Percentiles rank a stretch among this genome's conserved stretches.
Evolutionary conservation across 176 grass and related monocot species (phyloP).

Genomic region (Canna indica): DNA sequence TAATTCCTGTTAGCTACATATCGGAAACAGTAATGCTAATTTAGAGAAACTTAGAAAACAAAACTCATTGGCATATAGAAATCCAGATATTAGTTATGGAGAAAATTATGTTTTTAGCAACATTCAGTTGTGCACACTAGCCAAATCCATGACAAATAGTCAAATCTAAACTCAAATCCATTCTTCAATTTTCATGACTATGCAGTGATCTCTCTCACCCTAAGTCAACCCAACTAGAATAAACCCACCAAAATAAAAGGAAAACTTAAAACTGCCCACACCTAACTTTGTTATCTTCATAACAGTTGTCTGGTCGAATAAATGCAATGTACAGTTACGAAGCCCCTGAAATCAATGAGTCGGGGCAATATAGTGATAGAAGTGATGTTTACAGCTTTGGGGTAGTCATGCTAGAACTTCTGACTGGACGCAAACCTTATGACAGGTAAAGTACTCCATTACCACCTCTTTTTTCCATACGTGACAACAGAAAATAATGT

Average conservation of each 20-base stretch:
- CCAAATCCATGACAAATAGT: too few species aligned
- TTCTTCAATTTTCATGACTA: too few species aligned
- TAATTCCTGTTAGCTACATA: conserved; percentile 13
- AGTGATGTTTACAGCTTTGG: conserved; percentile 97
- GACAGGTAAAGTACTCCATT: conserved; percentile 45
- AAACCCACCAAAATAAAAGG: too few species aligned
- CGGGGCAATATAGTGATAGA: conserved; percentile 56
- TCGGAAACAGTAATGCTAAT: neutral
- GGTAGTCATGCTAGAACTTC: conserved; percentile 94
- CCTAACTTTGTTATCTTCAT: conserved; percentile 20
- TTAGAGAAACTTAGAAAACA: neutral
- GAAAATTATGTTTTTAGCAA: neutral
- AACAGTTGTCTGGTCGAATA: conserved; percentile 65
- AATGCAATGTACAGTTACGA: conserved; percentile 60
- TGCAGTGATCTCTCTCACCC: too few species aligned
- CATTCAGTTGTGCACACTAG: too few species aligned
- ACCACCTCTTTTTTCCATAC: neutral
- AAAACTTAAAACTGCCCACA: neutral
- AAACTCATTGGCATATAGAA: neutral
- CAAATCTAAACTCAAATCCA: too few species aligned
- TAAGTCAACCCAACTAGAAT: too few species aligned
- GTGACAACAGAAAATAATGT: neutral
- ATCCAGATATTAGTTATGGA: neutral
- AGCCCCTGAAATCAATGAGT: conserved; percentile 83
- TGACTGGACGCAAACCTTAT: conserved; percentile 85